Evolutionary conservation across 1,139 yeast genomes (phyloP).

Genomic region (Candida anutae): DNA sequence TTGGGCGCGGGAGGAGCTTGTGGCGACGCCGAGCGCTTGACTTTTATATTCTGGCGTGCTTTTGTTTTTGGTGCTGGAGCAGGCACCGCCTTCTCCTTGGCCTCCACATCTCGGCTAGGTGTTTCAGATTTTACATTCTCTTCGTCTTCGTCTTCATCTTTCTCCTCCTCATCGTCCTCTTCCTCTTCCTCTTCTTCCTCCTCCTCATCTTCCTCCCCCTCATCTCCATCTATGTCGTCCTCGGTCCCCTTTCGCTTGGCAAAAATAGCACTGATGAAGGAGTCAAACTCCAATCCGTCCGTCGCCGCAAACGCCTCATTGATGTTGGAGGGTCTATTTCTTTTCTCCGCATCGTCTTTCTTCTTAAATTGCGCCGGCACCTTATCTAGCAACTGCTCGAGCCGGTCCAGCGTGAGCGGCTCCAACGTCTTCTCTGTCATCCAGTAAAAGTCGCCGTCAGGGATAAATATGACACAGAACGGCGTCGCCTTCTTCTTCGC

Average conservation of each 20-base stretch:
- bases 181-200: constrained; percentile 17
- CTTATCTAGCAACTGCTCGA: constrained; percentile 21
- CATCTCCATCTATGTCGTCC: constrained; percentile 20
- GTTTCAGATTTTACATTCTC: constrained; percentile 1
- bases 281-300: constrained; percentile 29
- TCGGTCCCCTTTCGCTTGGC: constrained; percentile 14
- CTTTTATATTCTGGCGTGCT: neutral
- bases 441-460: constrained; percentile 45
- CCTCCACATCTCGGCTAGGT: constrained; percentile 4
- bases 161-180: constrained; percentile 10
- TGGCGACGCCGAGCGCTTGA: neutral
- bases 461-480: constrained; percentile 40
- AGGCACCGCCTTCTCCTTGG: constrained; percentile 3
- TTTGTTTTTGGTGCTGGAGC: constrained; percentile 1
- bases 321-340: constrained; percentile 25
- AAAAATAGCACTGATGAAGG: constrained; percentile 27
- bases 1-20: constrained; percentile 1
- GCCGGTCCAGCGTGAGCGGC: constrained; percentile 21
- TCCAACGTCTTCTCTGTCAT: constrained; percentile 34
- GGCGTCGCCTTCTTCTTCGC: constrained; percentile 33
- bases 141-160: constrained; percentile 5
- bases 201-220: constrained; percentile 22
- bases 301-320: constrained; percentile 37
- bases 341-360: constrained; percentile 12
- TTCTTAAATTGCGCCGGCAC: constrained; percentile 18